Evolutionary conservation across 352 stramenopile genomes (phyloP).

Genomic region (Phytophthora fragariaefolia): DNA sequence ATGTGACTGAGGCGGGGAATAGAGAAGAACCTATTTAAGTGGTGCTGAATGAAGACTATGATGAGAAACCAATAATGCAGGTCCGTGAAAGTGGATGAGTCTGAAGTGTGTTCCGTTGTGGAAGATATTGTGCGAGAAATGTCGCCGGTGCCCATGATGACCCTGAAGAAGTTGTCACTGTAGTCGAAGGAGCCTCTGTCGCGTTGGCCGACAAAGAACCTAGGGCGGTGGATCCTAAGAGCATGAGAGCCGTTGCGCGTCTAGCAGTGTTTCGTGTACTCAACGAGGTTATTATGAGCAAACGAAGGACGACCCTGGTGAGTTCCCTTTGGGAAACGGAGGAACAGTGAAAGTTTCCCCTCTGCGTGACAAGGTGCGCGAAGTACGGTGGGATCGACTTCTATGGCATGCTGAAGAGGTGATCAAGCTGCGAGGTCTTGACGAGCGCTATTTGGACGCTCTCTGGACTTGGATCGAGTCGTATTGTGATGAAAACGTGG

Average conservation of each 20-base stretch:
- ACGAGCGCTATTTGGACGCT: not conserved
- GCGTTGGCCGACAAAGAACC: not conserved
- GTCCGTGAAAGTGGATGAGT: no score
- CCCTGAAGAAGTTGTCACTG: not conserved
- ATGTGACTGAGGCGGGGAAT: no score
- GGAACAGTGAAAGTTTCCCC: not conserved
- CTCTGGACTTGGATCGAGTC: no score
- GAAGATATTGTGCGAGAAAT: no score
- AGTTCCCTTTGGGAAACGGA: not conserved
- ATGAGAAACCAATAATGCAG: no score
- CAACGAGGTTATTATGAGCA: not conserved
- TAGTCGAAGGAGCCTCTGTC: not conserved
- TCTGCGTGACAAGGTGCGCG: conserved; percentile 1
- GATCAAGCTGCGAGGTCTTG: not conserved
- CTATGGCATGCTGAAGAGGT: not conserved
- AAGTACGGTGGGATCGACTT: not conserved
- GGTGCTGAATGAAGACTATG: no score
- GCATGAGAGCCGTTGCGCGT: not conserved
- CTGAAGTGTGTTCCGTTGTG: no score
- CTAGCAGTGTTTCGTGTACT: not conserved
- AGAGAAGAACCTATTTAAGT: no score
- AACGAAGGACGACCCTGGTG: not conserved
- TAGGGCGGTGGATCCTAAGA: not conserved
- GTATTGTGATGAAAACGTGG: not conserved
- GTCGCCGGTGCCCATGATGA: not conserved